Evolutionary conservation across 1,284 basidiomycete genomes (phyloP), one percentile per base, ranked within the genome.

Genomic region (Sanghuangporus weigelae): DNA sequence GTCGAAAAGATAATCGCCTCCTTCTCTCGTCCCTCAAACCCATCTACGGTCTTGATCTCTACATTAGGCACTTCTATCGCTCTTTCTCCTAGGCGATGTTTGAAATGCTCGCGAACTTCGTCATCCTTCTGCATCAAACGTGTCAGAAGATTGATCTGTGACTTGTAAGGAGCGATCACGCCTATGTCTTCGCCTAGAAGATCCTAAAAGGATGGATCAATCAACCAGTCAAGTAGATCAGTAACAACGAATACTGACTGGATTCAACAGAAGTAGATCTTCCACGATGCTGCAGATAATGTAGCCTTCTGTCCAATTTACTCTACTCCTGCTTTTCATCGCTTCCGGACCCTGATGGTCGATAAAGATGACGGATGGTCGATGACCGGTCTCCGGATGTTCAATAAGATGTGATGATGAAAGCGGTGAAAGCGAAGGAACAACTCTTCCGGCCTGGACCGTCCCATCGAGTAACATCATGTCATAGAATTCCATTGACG

Each of bases 11-110:
- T 80, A 69, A 97, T 92, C 35, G 95, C 87, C 12, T 91, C 86
- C 78, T 97, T 97, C 77, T 98, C 93, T 55, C 94, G 83, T 0
- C 95, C 95, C 73, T 98, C 93, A 73, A 96, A 98, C 14, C 94
- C 95, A 71, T 96, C 93, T 8, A 96, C 93, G 0, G 93, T 95
- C 74, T 89, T 91, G 69, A 95, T 82, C 72, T 95, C 93, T 59
- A 96, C 82, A 55, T 83, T 73, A 1, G 74, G 71, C 3, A 92
- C 72, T 67, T 93, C 84, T 72, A 80, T 75, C n/a, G 80, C 84
- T 46, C 91, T 84, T 55, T 81, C 80, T 14, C 90, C 92, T 11
- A 95, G 78, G 1, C 83, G 79, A 7, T 74, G 69, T 40, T 74
- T 72, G 71, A 93, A 89, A 0, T 85, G 83, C 55, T 74, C 73